Evolutionary conservation across 192 early-diverging fungal species (phyloP).

Genomic region (Gryganskiella cystojenkinii): DNA sequence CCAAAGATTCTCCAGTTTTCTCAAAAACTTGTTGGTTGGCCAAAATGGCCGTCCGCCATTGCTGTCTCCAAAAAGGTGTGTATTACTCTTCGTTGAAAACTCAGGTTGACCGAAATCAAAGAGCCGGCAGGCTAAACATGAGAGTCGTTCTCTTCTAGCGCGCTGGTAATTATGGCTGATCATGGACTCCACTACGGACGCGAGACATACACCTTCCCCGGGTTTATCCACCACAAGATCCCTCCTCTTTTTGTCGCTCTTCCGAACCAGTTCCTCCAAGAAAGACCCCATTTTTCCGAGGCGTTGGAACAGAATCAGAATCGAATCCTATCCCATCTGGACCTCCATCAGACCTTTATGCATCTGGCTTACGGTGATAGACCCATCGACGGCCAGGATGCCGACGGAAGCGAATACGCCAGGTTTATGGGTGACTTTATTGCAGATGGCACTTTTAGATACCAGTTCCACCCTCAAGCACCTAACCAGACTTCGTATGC

Average conservation of each 20-base stretch:
- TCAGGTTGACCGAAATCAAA: not conserved
- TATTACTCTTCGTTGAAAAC: not conserved
- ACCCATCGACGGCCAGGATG: not conserved
- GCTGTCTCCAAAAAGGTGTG: slow-evolving; percentile 38
- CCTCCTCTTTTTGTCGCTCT: slow-evolving; percentile 44
- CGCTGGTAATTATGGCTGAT: slow-evolving; percentile 43
- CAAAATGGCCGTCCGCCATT: slow-evolving; percentile 32
- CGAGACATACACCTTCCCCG: slow-evolving; percentile 46
- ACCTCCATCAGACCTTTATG: slow-evolving; percentile 46
- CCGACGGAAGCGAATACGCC: not conserved
- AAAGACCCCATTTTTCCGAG: slow-evolving; percentile 16
- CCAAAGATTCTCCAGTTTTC: slow-evolving; percentile 8
- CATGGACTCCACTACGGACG: slow-evolving; percentile 54
- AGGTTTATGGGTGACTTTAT: slow-evolving; percentile 35
- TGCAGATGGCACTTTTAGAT: slow-evolving; percentile 33
- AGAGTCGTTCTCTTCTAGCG: slow-evolving; percentile 11
- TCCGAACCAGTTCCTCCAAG: slow-evolving; percentile 22
- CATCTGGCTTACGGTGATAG: slow-evolving; percentile 48
- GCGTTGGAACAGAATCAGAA: slow-evolving; percentile 32
- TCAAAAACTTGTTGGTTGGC: slow-evolving; percentile 29
- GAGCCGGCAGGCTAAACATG: not conserved
- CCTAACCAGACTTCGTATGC: slow-evolving; percentile 42
- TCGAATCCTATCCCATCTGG: slow-evolving; percentile 39
- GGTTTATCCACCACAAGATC: slow-evolving; percentile 52
- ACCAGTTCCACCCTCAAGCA: slow-evolving; percentile 17